Evolutionary conservation across 441 rosid genomes (phyloP), one percentile per base, ranked within the genome.

Genomic region (Breynia disticha): DNA sequence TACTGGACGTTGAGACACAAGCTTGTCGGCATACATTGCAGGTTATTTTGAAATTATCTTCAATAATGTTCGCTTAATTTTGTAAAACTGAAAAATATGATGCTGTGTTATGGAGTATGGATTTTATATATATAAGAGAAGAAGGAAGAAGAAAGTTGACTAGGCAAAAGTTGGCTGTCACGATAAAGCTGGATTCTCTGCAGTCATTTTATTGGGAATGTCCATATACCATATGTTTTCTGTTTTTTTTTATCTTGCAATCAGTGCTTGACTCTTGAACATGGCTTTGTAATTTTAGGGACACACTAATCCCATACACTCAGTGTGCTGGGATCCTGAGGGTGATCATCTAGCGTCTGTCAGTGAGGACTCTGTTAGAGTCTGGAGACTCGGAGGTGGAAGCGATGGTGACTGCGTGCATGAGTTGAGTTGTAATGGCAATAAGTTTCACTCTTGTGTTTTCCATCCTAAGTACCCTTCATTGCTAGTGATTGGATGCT

Each of bases 331-430:
- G 97, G 86, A 91, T 75, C 83, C 89, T 32, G 63, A 81, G 0
- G 98, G 98, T 7, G 91, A 88, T 65, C 78, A 61, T 66, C 67
- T 91, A 60, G 95, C 95, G 51, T 73, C 98, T 14, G 94, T 84
- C 24, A 88, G 98, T 44, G 97, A 88, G 76, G 94, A 86, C 61
- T 75, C 83, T 57, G 97, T 91, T 24, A 78, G 80, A 76, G 95
- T 86, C 11, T 91, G 97, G 98, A 70, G 79, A 8, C 64, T 88
- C n/a, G 85, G 94, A 49, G 72, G 94, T 16, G 86, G 88, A 12
- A 66, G 74, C 58, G 85, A 82, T 66, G 91, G 86, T 50, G 87
- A 88, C 52, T 86, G 87, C 48, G 77, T 86, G 71, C 80, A 82
- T 59, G 84, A 82, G 74, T 75, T 88, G 74, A 79, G 78, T 66